Evolutionary conservation across 768 basidiomycete genomes (phyloP).

Genomic region (Leccinum rimulosum): DNA sequence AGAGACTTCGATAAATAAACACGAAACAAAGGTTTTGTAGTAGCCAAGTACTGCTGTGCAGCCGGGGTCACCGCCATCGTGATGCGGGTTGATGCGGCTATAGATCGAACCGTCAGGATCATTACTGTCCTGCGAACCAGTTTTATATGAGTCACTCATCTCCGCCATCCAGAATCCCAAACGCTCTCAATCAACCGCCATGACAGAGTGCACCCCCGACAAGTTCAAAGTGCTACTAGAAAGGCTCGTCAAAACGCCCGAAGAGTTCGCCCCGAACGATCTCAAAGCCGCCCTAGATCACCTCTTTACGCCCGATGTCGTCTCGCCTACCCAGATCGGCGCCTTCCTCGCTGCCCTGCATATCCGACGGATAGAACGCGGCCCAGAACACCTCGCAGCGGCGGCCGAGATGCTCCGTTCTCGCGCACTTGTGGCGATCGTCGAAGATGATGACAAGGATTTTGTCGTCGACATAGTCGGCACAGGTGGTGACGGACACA

Average conservation of each 20-base stretch:
- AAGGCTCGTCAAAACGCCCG: slow-evolving; percentile 77
- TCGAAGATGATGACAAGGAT: slow-evolving; percentile 60
- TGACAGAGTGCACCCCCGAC: slow-evolving; percentile 36
- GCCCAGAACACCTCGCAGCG: slow-evolving; percentile 73
- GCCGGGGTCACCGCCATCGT: neutral
- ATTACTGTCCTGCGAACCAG: neutral
- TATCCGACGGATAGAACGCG: slow-evolving; percentile 70
- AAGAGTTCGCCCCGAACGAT: slow-evolving; percentile 77
- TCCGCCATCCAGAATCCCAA: neutral
- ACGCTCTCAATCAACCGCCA: slow-evolving; percentile 2
- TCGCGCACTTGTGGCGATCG: slow-evolving; percentile 61
- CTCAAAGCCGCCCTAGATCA: slow-evolving; percentile 71
- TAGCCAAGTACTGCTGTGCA: neutral
- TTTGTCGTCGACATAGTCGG: slow-evolving; percentile 55
- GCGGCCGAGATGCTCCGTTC: slow-evolving; percentile 73
- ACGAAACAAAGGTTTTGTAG: neutral
- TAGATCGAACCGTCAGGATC: neutral
- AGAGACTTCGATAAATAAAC: neutral
- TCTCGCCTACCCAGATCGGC: slow-evolving; percentile 76
- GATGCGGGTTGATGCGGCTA: neutral
- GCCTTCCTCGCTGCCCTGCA: slow-evolving; percentile 88
- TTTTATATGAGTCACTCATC: neutral
- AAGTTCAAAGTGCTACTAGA: slow-evolving; percentile 77
- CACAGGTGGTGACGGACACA: slow-evolving; percentile 83
- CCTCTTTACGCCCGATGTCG: slow-evolving; percentile 61